These are phyloP conservation scores for Parastagonospora avenae DNA, from an alignment of 2,329 filamentous ascomycete species.

Conservation along the genomic window DNA sequence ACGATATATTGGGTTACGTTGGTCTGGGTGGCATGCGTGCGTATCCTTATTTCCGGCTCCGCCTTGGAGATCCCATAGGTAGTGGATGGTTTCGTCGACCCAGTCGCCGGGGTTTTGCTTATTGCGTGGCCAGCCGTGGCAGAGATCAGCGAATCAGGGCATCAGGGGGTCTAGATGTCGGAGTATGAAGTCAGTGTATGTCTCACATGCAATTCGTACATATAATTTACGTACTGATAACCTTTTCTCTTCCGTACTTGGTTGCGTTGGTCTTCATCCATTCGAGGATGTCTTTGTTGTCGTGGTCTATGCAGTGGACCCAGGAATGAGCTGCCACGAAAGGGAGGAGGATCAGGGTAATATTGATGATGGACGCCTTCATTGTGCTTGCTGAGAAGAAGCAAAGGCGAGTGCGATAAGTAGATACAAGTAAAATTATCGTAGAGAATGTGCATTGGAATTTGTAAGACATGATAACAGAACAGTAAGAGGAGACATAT, in stretches of 20 bases:
- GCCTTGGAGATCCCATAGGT: constrained; percentile 16
- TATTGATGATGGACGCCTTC: background rate
- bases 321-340: constrained; percentile 29
- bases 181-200: too few relatives aligned
- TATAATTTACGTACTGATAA: too few relatives aligned
- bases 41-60: constrained; percentile 6
- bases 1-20: constrained; percentile 18
- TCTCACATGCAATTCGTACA: too few relatives aligned
- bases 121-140: constrained; percentile 27
- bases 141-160: constrained; percentile 23
- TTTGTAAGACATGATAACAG: too few relatives aligned
- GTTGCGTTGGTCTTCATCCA: constrained; percentile 17
- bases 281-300: constrained; percentile 26
- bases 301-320: constrained; percentile 29
- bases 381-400: background rate
- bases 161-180: constrained; percentile 11
- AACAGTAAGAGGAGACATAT: too few relatives aligned
- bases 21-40: constrained; percentile 21
- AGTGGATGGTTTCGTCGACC: constrained; percentile 27
- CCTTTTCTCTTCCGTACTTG: background rate
- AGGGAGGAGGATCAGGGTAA: constrained; percentile 2
- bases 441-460: too few relatives aligned
- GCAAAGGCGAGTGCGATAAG: background rate
- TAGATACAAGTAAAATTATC: too few relatives aligned
- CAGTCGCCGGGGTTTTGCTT: constrained; percentile 31